A percentile compares a stretch with the other conserved stretches of the same genome.
Conservation (phyloP, 1,139 yeast species). For the Candida sp. region DNA sequence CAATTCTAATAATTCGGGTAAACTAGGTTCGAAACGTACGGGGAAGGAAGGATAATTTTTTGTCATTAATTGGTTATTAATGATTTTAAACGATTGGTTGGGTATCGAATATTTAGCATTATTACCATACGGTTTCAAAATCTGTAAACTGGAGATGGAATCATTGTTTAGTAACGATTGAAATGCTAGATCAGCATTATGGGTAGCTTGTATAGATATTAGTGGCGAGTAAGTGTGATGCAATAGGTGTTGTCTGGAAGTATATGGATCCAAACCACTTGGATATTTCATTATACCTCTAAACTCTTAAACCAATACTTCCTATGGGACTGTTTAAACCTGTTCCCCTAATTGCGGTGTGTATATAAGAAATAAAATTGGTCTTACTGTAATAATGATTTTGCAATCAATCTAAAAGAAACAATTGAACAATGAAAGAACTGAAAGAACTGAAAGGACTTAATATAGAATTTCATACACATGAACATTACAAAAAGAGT, state of each 20-base stretch:
- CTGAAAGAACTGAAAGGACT: too few species aligned
- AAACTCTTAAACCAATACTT: not conserved
- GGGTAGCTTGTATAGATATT: slow-evolving; percentile 52
- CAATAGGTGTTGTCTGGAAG: slow-evolving; percentile 40
- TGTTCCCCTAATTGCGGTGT: not conserved
- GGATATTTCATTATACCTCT: slow-evolving; percentile 25
- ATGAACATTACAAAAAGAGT: too few species aligned
- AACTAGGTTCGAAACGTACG: slow-evolving; percentile 39
- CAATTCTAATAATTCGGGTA: slow-evolving; percentile 36
- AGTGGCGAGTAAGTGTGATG: slow-evolving; percentile 58
- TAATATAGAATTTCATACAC: too few species aligned
- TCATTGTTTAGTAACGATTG: slow-evolving; percentile 27
- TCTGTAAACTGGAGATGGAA: slow-evolving; percentile 31
- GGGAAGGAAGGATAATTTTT: slow-evolving; percentile 44
- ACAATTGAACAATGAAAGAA: too few species aligned
- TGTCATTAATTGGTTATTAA: slow-evolving; percentile 41
- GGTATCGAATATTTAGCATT: slow-evolving; percentile 39
- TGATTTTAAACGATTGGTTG: slow-evolving; percentile 35
- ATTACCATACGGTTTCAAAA: slow-evolving; percentile 45
- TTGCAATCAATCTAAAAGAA: too few species aligned
- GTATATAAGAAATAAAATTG: not conserved
- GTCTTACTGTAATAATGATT: too few species aligned
- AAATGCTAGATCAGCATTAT: slow-evolving; percentile 46
- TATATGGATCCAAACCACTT: slow-evolving; percentile 40
- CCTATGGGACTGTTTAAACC: too few species aligned